Base-by-base conservation (phyloP, 139 green algal genomes). In the Limnomonas spitsbergensis region DNA sequence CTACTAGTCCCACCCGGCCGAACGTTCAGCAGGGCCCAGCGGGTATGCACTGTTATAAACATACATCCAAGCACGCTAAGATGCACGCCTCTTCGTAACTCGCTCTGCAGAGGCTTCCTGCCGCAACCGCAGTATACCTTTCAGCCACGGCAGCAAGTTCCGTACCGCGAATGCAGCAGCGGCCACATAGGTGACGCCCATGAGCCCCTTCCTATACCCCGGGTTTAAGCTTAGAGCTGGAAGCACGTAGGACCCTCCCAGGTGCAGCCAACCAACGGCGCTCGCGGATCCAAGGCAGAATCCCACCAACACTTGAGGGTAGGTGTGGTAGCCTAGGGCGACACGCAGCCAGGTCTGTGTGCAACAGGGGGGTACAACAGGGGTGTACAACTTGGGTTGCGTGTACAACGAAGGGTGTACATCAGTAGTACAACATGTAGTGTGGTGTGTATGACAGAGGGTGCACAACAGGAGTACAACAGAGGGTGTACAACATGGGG, bases 271-370 rank as follows among this genome's bases (percentile, higher is more conserved):
- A 69, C 42, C 68, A 9, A n/a, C 54, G 35, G 86, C 86, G 1
- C 78, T 86, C 47, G 37, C 66, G 38, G 71, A 74, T 3, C 90
- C 90, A 32, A 94, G 70, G 0, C 47, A 14, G 66, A 80, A 87
- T 1, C 91, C 91, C 3, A 90, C 90, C 0, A 85, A 3, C 14
- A 94, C 87, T 76, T 95, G 91, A 0, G 85, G 78, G 26, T 76
- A 40, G 1, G 89, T 95, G 83, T 95, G 91, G 47, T 88, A 95
- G 2, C 91, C 90, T 1, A 91, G 71, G 0, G 68, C 38, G 14
- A 95, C 90, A 0, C 91, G 78, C 35, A 95, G 84, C 84, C 87
- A 94, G 0, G 87, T 87, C 82, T 92, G 81, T 61, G 47, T n/a
- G n/a, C n/a, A n/a, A n/a, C n/a, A n/a, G n/a, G n/a, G n/a, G n/a